Evolutionary conservation across 1,284 basidiomycete genomes (phyloP).

Genomic region (Irpex sp.): DNA sequence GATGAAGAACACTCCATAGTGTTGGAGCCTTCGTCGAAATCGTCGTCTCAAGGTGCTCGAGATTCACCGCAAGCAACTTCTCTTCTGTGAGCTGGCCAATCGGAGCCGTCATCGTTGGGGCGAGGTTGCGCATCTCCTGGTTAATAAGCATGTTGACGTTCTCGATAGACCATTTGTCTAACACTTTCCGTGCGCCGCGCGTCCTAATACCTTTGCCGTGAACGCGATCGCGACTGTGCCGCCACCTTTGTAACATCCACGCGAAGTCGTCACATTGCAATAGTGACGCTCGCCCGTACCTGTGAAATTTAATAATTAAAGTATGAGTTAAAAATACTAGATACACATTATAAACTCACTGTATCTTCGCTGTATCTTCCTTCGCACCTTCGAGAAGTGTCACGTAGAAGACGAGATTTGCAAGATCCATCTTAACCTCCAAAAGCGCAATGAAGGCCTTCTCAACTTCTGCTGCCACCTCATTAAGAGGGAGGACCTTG

Average conservation of each 20-base stretch:
- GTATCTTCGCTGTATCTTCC: not conserved
- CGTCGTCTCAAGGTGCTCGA: no score
- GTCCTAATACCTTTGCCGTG: slow-evolving; percentile 13
- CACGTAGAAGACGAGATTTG: not conserved
- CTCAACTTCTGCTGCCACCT: not conserved
- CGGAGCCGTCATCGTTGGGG: no score
- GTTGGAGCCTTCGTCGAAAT: no score
- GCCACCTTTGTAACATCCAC: not conserved
- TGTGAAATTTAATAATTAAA: not conserved
- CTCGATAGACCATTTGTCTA: no score
- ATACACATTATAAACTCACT: not conserved
- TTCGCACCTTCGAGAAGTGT: not conserved
- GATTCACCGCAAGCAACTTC: no score
- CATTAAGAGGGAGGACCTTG: not conserved
- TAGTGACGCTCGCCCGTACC: not conserved
- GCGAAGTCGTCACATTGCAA: not conserved
- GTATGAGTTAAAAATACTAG: not conserved
- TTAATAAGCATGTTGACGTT: no score
- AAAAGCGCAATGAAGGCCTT: not conserved
- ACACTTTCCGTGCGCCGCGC: slow-evolving; percentile 11
- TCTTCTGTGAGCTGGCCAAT: no score
- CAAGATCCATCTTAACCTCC: not conserved
- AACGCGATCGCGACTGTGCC: not conserved
- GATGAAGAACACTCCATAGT: no score
- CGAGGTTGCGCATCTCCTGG: no score